A percentile compares a stretch with the other conserved stretches of the same genome.
Evolutionary conservation across 176 grass and related monocot species (phyloP).

Genomic region (Carex cristatella): DNA sequence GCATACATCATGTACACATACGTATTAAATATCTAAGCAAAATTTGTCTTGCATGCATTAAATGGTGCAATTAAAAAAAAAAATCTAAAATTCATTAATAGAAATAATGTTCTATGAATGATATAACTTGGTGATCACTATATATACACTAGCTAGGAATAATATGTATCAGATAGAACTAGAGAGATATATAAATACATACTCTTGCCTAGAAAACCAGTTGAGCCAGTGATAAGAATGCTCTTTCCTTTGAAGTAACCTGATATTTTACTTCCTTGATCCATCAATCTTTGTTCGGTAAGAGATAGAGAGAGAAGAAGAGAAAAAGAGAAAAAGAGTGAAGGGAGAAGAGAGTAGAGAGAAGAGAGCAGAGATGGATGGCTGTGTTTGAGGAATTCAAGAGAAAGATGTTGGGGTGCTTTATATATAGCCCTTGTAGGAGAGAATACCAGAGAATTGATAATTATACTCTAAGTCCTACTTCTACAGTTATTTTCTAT

Average conservation of each 20-base stretch:
- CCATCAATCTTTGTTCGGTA: not conserved
- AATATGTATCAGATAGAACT: not conserved
- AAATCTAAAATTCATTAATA: too few species aligned
- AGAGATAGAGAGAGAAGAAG: not conserved
- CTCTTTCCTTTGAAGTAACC: too few species aligned
- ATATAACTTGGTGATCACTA: too few species aligned
- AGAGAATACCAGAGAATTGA: not conserved
- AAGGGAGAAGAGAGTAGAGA: not conserved
- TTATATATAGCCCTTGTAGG: conserved; percentile 5
- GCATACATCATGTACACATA: too few species aligned
- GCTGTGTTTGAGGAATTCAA: not conserved
- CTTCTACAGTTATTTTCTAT: too few species aligned
- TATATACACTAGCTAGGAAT: not conserved
- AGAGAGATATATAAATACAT: too few species aligned
- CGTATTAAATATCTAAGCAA: not conserved
- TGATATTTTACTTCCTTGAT: too few species aligned
- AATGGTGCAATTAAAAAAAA: not conserved
- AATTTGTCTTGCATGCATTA: not conserved
- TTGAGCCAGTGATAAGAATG: too few species aligned
- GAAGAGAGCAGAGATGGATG: not conserved
- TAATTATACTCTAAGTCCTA: not conserved
- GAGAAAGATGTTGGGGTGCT: not conserved
- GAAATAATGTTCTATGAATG: too few species aligned
- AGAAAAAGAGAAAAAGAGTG: too few species aligned
- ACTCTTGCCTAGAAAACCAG: too few species aligned